A percentile compares a stretch with the other conserved stretches of the same genome.
phyloP scores from a whole-genome alignment of 2,329 filamentous ascomycete species.

The Sordariomycetes sp. region DNA sequence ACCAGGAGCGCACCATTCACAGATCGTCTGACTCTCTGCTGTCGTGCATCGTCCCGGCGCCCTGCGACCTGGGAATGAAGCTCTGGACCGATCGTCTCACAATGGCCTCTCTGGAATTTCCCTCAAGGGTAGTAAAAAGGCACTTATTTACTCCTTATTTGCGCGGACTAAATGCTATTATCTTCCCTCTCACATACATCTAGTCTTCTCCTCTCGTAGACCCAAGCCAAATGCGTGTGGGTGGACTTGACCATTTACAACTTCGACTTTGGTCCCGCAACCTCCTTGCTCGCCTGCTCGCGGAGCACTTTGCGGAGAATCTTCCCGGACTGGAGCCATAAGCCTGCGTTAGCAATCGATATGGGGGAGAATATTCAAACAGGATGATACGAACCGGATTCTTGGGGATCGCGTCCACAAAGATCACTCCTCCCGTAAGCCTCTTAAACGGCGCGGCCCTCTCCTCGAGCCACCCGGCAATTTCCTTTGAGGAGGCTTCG shows the following conservation, averaged over 20 bases:
- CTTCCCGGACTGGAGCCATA: conserved; percentile 45
- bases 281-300: conserved; percentile 32
- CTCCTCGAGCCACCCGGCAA: conserved; percentile 52
- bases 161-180: too few relatives aligned
- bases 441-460: conserved; percentile 56
- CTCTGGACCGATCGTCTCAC: too few relatives aligned
- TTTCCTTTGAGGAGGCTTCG: conserved; percentile 44
- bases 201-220: neutral
- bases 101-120: too few relatives aligned
- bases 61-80: too few relatives aligned
- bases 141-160: too few relatives aligned
- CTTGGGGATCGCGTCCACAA: conserved; percentile 53
- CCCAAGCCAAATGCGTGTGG: neutral
- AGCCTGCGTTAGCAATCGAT: neutral
- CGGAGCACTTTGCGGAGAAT: conserved; percentile 50
- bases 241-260: neutral
- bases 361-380: neutral
- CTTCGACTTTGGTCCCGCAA: neutral
- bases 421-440: conserved; percentile 58
- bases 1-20: neutral
- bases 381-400: conserved; percentile 33
- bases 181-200: neutral
- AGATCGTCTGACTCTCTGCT: neutral
- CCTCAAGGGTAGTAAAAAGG: too few relatives aligned
- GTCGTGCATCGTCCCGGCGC: too few relatives aligned